These are phyloP conservation scores for Botryosphaeria agaves DNA, from an alignment of 2,329 filamentous ascomycete species.

Conservation along the genomic window DNA sequence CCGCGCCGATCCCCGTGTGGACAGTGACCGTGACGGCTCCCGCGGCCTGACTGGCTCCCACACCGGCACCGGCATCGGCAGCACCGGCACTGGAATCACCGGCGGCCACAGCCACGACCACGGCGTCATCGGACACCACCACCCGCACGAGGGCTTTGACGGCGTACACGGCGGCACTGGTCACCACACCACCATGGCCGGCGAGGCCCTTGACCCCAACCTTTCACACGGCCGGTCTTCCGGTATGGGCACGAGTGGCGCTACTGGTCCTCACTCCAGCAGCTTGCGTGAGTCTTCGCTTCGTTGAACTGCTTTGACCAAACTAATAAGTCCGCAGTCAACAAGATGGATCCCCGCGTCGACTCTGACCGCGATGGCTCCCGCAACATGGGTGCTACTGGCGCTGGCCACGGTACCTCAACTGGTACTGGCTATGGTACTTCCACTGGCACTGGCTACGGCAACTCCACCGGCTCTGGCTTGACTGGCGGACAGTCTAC, in stretches of 20 bases:
- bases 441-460: conserved; percentile 4
- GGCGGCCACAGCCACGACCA: conserved; percentile 1
- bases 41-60: neutral
- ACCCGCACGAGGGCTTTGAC: neutral
- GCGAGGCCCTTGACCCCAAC: too few relatives aligned
- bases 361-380: conserved; percentile 3
- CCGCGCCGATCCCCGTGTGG: conserved; percentile 6
- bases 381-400: conserved; percentile 1
- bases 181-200: conserved; percentile 1
- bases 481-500: too few relatives aligned
- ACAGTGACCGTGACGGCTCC: conserved; percentile 4
- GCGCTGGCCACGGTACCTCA: neutral
- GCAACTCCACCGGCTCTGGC: neutral
- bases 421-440: neutral
- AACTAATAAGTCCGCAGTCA: neutral
- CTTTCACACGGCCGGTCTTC: neutral
- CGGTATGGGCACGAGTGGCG: neutral
- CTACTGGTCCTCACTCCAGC: conserved; percentile 1
- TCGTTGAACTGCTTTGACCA: neutral
- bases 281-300: neutral
- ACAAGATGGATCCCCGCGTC: conserved; percentile 4
- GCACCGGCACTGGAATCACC: conserved; percentile 4
- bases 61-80: conserved; percentile 5
- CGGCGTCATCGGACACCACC: conserved; percentile 1
- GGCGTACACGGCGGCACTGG: conserved; percentile 1